Conservation (phyloP, 129 eudicot species). For the Saussurea involucrata region DNA sequence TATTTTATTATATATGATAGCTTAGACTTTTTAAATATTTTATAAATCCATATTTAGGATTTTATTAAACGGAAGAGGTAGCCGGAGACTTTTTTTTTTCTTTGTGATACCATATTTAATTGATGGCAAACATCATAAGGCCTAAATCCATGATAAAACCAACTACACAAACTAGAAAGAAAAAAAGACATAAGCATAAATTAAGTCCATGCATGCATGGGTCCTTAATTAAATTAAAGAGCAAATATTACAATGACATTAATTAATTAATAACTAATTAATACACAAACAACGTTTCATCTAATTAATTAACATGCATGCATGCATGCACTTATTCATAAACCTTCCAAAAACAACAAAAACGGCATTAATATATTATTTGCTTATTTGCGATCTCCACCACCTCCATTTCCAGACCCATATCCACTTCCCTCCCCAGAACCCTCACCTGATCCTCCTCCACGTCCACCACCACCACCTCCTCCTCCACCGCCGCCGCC, state of each 20-base stretch:
- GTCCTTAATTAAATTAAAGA: background rate
- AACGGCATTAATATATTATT: background rate
- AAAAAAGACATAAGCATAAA: too few species aligned
- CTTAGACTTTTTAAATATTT: too few species aligned
- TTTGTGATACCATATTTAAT: too few species aligned
- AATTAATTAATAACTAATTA: background rate
- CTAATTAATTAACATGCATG: background rate
- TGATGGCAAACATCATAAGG: too few species aligned
- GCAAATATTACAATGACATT: background rate
- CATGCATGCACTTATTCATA: background rate
- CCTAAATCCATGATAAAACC: too few species aligned
- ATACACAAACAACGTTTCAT: background rate
- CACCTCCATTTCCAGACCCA: constrained; percentile 41
- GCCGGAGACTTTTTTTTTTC: too few species aligned
- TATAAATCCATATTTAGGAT: too few species aligned
- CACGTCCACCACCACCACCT: background rate
- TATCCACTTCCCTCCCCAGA: constrained; percentile 49
- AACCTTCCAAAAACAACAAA: background rate
- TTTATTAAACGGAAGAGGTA: too few species aligned
- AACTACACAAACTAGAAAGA: too few species aligned
- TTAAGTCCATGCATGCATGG: background rate
- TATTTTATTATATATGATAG: too few species aligned
- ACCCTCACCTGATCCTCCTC: background rate
- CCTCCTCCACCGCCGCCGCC: background rate
- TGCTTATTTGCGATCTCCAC: constrained; percentile 31